A percentile compares a stretch with the other conserved stretches of the same genome.
These are phyloP conservation scores for Lipomyces anomalus DNA, from an alignment of 805 yeast species.

Conservation along the genomic window DNA sequence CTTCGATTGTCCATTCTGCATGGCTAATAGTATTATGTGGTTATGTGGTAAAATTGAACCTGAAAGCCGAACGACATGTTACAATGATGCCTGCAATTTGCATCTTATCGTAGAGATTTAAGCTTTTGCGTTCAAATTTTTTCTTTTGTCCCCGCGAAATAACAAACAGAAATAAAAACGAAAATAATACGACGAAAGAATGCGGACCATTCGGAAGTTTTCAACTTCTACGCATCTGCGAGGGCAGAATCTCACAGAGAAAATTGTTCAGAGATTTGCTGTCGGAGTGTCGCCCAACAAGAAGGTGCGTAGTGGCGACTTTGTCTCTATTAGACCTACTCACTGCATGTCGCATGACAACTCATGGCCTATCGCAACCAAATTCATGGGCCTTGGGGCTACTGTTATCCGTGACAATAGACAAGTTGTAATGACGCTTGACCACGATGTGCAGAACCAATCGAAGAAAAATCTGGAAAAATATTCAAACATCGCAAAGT, in stretches of 20 bases:
- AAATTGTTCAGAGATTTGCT: constrained; percentile 89
- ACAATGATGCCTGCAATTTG: too few species aligned
- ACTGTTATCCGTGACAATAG: constrained; percentile 71
- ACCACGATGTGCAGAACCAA: constrained; percentile 96
- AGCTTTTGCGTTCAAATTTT: too few species aligned
- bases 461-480: constrained; percentile 81
- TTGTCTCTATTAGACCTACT: constrained; percentile 89
- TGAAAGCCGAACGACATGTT: too few species aligned
- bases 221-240: neutral
- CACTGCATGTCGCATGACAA: constrained; percentile 99
- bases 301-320: constrained; percentile 81
- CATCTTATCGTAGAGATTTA: too few species aligned
- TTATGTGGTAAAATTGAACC: too few species aligned
- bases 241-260: constrained; percentile 84
- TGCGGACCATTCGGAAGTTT: neutral
- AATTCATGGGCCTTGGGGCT: constrained; percentile 93
- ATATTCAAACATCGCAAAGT: constrained; percentile 79
- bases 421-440: constrained; percentile 93
- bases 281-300: constrained; percentile 77
- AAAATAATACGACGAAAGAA: too few species aligned
- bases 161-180: too few species aligned
- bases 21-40: too few species aligned
- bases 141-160: too few species aligned
- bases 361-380: constrained; percentile 98
- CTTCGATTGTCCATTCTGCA: too few species aligned